Evolutionary conservation across 129 eudicot genomes (phyloP).

Genomic region (Flaveria robusta): DNA sequence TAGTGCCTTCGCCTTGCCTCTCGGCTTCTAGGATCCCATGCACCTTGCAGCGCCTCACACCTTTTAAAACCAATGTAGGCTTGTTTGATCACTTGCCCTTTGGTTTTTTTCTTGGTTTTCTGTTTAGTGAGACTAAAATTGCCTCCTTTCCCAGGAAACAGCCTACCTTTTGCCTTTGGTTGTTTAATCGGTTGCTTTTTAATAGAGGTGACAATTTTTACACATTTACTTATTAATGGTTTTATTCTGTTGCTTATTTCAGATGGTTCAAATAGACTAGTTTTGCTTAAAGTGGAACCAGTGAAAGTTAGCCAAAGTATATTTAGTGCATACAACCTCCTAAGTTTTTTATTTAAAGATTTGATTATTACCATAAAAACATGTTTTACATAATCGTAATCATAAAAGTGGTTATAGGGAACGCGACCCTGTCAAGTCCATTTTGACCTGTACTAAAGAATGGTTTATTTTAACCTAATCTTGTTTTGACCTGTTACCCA

Average conservation of each 20-base stretch:
- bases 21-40: neutral
- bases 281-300: neutral
- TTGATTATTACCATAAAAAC: too few species aligned
- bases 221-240: neutral
- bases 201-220: neutral
- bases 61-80: neutral
- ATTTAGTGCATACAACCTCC: neutral
- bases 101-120: neutral
- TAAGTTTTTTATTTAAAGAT: neutral
- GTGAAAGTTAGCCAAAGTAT: neutral
- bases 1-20: neutral
- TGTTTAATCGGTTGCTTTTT: neutral
- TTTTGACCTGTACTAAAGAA: neutral
- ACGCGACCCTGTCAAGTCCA: too few species aligned
- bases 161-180: neutral
- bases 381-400: too few species aligned
- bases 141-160: neutral
- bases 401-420: too few species aligned
- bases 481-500: neutral
- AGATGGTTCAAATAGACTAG: neutral
- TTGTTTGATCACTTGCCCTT: constrained; percentile 4
- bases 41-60: neutral
- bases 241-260: neutral
- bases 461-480: neutral
- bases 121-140: neutral